Percentiles rank a stretch among this genome's conserved stretches.
These are phyloP conservation scores for Salix udensis DNA, from an alignment of 345 rosid genomes.

Conservation along the genomic window DNA sequence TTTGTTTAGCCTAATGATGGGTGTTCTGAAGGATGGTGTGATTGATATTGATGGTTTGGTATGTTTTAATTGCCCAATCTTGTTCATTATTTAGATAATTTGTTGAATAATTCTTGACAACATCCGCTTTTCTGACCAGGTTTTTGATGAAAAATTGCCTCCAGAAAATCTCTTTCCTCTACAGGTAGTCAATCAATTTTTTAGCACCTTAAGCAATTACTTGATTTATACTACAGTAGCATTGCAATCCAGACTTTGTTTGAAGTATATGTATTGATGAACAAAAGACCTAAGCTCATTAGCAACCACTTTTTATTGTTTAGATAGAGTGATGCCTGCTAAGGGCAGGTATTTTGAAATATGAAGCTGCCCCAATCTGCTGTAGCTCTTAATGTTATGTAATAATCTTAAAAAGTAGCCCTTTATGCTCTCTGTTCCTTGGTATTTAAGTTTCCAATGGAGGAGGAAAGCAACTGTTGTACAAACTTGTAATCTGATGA, in stretches of 20 bases:
- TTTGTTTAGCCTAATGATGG: slow-evolving; percentile 78
- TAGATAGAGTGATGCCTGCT: not conserved
- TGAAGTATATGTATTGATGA: not conserved
- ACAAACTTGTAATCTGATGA: not conserved
- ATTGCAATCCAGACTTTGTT: not conserved
- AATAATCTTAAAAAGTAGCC: not conserved
- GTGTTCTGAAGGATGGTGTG: slow-evolving; percentile 80
- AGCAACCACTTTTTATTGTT: not conserved
- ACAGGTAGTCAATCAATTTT: slow-evolving; percentile 54
- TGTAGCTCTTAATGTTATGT: not conserved
- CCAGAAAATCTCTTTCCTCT: slow-evolving; percentile 83
- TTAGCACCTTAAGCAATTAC: not conserved
- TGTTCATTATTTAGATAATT: slow-evolving; percentile 4
- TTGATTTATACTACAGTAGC: not conserved
- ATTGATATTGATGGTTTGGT: slow-evolving; percentile 96
- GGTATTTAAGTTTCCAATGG: not conserved
- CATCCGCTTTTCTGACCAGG: slow-evolving; percentile 41
- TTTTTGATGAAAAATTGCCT: slow-evolving; percentile 75
- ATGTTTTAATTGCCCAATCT: slow-evolving; percentile 30
- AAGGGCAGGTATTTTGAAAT: not conserved
- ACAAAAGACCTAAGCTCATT: not conserved
- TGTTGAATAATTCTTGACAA: not conserved
- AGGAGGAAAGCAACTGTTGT: not conserved
- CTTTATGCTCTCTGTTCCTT: not conserved
- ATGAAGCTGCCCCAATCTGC: not conserved